Conservation (phyloP, 2,329 filamentous ascomycete genomes). For the Claviceps arundinis region DNA sequence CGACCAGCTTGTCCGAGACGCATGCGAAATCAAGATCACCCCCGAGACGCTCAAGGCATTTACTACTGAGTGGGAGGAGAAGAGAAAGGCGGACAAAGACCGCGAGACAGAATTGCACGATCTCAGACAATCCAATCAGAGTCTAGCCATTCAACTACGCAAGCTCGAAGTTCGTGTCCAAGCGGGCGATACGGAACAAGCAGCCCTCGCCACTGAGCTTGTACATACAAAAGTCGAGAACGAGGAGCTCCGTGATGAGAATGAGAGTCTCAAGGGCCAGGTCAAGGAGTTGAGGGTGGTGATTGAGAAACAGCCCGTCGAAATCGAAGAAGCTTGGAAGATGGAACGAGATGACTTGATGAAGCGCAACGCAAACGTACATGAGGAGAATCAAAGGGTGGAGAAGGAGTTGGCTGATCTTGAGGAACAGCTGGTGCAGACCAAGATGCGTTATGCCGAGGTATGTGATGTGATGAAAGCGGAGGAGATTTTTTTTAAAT, state of each 20-base stretch:
- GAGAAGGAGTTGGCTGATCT: conserved; percentile 86
- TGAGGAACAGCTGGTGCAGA: conserved; percentile 81
- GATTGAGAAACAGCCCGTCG: conserved; percentile 77
- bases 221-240: conserved; percentile 91
- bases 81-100: conserved; percentile 67
- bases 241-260: conserved; percentile 75
- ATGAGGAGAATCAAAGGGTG: conserved; percentile 78
- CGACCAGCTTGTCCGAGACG: conserved; percentile 84
- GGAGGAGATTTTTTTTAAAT: too few relatives aligned
- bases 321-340: conserved; percentile 71
- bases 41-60: conserved; percentile 72
- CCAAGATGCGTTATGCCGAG: conserved; percentile 92
- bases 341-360: conserved; percentile 84
- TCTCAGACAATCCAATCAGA: conserved; percentile 52
- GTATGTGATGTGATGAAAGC: conserved; percentile 37
- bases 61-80: conserved; percentile 82
- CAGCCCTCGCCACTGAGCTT: conserved; percentile 78
- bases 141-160: conserved; percentile 63
- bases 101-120: conserved; percentile 69
- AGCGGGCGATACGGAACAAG: conserved; percentile 79
- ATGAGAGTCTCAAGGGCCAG: conserved; percentile 75
- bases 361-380: conserved; percentile 82
- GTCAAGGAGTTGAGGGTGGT: conserved; percentile 74
- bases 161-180: conserved; percentile 79
- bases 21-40: conserved; percentile 75